These are phyloP conservation scores for Gossypioides kirkii DNA, from an alignment of 345 rosid genomes.

Conservation along the genomic window DNA sequence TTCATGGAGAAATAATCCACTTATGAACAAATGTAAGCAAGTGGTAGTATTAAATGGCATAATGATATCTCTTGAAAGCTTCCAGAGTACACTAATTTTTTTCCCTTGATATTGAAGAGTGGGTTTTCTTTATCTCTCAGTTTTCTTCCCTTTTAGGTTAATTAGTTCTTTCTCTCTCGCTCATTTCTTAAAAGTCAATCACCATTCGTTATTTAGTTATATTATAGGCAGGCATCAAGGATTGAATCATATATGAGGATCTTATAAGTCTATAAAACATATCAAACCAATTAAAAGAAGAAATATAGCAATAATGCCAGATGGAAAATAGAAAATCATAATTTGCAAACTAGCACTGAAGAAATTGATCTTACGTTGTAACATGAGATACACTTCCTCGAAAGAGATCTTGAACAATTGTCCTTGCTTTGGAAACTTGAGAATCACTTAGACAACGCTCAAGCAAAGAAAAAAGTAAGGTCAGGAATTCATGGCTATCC, in stretches of 20 bases:
- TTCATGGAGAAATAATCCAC: neutral
- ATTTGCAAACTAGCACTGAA: neutral
- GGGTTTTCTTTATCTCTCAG: neutral
- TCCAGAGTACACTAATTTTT: neutral
- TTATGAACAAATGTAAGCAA: neutral
- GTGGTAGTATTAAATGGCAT: conserved; percentile 3
- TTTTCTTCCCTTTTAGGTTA: neutral
- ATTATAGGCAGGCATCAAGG: neutral
- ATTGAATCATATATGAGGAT: neutral
- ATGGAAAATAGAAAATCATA: neutral
- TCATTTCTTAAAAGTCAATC: neutral
- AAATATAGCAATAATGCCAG: neutral
- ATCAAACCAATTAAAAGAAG: neutral
- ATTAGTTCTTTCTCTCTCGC: neutral
- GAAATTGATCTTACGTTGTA: conserved; percentile 67
- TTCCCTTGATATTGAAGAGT: neutral
- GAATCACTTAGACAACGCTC: conserved; percentile 78
- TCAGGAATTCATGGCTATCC: conserved; percentile 95
- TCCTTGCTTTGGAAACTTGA: conserved; percentile 51
- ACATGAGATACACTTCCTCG: conserved; percentile 97
- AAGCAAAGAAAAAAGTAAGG: conserved; percentile 87
- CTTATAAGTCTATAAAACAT: neutral
- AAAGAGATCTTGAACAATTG: conserved; percentile 90
- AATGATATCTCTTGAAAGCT: neutral
- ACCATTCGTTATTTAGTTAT: neutral